Evolutionary conservation across 441 rosid genomes (phyloP).

Genomic region (Pelargonium myrrhifolium): DNA sequence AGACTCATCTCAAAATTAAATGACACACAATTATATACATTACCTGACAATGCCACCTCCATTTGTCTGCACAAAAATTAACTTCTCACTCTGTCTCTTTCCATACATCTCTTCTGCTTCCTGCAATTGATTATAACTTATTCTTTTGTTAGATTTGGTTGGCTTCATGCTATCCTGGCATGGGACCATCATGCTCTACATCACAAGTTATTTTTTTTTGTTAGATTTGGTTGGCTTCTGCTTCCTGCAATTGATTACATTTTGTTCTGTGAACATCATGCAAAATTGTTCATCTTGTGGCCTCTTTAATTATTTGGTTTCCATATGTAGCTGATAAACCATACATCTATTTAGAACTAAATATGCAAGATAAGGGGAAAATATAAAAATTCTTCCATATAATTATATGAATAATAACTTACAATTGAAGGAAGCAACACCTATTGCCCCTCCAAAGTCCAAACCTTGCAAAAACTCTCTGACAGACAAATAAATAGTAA

Average conservation of each 20-base stretch:
- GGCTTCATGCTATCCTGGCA: background rate
- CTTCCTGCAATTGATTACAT: too few species aligned
- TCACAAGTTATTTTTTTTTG: too few species aligned
- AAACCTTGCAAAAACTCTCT: constrained; percentile 13
- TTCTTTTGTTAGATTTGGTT: background rate
- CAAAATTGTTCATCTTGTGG: too few species aligned
- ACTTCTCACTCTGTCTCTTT: background rate
- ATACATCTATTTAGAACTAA: background rate
- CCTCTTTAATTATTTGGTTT: too few species aligned
- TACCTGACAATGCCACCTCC: background rate
- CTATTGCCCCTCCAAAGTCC: constrained; percentile 10
- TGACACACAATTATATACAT: background rate
- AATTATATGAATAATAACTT: constrained; percentile 5
- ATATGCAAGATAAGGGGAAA: background rate
- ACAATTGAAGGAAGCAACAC: constrained; percentile 13
- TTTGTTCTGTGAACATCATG: too few species aligned
- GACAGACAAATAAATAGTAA: constrained; percentile 12
- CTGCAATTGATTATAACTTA: background rate
- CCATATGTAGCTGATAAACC: too few species aligned
- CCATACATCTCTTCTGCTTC: background rate
- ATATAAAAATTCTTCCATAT: constrained; percentile 1
- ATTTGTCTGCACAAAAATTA: background rate
- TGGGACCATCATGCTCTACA: background rate
- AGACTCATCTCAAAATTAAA: background rate
- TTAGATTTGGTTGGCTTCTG: too few species aligned